phyloP scores from a whole-genome alignment of 768 basidiomycete genomes.

The Antrodiella citrinella region DNA sequence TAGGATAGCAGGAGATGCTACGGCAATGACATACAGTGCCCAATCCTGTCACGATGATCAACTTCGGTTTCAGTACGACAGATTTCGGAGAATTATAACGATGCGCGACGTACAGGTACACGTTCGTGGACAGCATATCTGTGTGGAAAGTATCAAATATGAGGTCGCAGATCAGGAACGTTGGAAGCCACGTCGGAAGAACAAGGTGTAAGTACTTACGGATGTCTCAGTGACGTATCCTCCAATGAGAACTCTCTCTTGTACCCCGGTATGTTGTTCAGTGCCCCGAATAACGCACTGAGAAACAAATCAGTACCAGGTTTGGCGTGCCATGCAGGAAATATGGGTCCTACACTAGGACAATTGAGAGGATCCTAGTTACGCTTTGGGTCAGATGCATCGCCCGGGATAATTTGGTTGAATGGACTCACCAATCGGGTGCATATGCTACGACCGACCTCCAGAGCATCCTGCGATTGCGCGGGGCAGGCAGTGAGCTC shows the following conservation, averaged over 20 bases:
- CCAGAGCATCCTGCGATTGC: conserved; percentile 7
- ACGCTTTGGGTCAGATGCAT: too few relatives aligned
- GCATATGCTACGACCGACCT: conserved; percentile 55
- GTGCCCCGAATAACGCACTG: conserved; percentile 54
- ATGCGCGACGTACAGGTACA: conserved; percentile 47
- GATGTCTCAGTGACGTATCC: conserved; percentile 52
- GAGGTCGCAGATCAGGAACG: background rate
- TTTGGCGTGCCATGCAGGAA: background rate
- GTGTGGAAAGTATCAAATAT: background rate
- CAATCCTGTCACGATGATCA: conserved; percentile 11
- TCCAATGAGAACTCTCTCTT: conserved; percentile 69
- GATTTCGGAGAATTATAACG: background rate
- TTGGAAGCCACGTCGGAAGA: conserved; percentile 5
- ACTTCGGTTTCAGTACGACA: background rate
- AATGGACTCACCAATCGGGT: conserved; percentile 61
- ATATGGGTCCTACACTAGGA: conserved; percentile 49
- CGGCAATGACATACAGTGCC: conserved; percentile 29
- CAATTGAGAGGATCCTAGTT: conserved; percentile 62
- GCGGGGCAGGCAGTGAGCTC: background rate
- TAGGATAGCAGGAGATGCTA: conserved; percentile 61
- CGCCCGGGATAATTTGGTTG: too few relatives aligned
- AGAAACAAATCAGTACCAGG: background rate
- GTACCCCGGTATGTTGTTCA: conserved; percentile 65
- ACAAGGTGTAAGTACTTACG: conserved; percentile 20
- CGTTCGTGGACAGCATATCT: conserved; percentile 73